Evolutionary conservation across 1,284 basidiomycete species (phyloP), one percentile per base, ranked within the genome.

Genomic region (Heimioporus retisporus): DNA sequence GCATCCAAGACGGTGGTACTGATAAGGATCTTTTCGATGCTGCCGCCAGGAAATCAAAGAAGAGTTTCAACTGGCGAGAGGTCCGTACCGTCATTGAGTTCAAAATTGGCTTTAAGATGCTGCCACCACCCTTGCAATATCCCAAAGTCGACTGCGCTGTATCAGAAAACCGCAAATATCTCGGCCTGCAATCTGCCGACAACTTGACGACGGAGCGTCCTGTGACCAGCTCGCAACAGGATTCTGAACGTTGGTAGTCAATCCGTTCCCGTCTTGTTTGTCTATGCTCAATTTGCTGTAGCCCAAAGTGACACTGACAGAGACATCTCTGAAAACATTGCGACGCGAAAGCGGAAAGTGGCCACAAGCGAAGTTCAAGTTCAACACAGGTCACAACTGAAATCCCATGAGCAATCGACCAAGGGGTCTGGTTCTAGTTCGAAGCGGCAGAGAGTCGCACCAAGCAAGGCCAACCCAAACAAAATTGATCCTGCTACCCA

Each of bases 341-440:
- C 31, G 21, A n/a, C 55, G 19, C 55, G 21, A 55, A 55, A 55
- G 55, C 35, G 55, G 21, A 55, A 55, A 55, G 55, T 19, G 55
- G 6, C 35, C 19, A n/a, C 55, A 6, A n/a, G 31, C 13, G 55
- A 55, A 13, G 14, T 19, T 55, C 10, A 55, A 13, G 14, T 19
- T 55, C 10, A 55, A n/a, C 35, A 7, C 14, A 19, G 21, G 19
- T n/a, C 55, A 21, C 48, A 50, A 50, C 48, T n/a, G 48, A 50
- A 44, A 44, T 16, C 14, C 14, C 10, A 19, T 16, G 18, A 44
- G 43, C 18, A 19, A 19, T 16, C 18, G 43, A 44, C 5, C 43
- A 44, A 44, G 43, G 55, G 31, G 16, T 55, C 55, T 14, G 35
- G 55, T 21, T 55, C 55, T 6, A 55, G 55, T 55, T 55, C 55